Evolutionary conservation across 129 eudicot genomes (phyloP), one percentile per base, ranked within the genome.

Genomic region (Solidago caesia): DNA sequence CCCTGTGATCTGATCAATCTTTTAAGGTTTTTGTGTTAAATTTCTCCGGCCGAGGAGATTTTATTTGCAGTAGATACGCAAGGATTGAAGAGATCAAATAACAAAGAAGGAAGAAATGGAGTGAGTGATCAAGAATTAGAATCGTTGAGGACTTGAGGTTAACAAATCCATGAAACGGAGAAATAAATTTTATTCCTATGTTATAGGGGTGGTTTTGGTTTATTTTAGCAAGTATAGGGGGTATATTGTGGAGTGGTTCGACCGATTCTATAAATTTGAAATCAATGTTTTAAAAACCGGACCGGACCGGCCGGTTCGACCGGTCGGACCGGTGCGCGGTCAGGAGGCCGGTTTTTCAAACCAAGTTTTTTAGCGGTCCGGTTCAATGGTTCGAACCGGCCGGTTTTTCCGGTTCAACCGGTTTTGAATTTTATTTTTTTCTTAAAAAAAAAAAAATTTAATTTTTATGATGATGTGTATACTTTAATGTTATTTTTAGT

Each of bases 191-290:
- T 0, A n/a, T 45, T 60, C 25, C 3, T 58, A 9, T 16, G 16
- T 72, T 42, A 12, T 52, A 43, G 68, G 75, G 77, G 44, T 72
- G 67, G 58, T 58, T 59, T 72, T 58, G 68, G 68, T 72, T 11
- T 72, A 21, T 55, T 71, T n/a, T 71, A 71, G 75, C 8, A 53
- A 55, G 65, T 56, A 56, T 56, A 56, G 4, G 4, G 61, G 61
- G 27, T 56, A 56, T 56, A 15, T 16, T 16, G 3, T 56, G 11
- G 29, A 56, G 29, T 56, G 21, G 21, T 21, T 21, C 21, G 21
- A 21, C 21, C 21, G 21, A 21, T 21, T 21, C 21, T 21, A 21
- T 21, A 21, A 21, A 21, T 21, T 21, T 21, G 21, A 21, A 21
- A 21, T 21, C n/a, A n/a, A n/a, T n/a, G n/a, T n/a, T n/a, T n/a